Conservation (phyloP, 345 rosid species). For the Populus pruinosa region DNA sequence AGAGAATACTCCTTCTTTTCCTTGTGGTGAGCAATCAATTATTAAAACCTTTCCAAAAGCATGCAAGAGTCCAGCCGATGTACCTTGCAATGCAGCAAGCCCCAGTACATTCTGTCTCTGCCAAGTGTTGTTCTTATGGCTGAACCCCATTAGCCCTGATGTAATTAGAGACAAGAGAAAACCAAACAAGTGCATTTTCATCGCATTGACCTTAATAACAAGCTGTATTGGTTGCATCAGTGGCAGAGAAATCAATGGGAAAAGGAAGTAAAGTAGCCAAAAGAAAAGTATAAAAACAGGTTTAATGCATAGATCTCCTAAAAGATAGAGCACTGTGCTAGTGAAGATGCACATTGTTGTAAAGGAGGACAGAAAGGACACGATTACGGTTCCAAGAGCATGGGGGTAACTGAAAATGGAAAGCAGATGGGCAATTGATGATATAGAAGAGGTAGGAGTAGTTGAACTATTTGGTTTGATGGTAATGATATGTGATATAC, state of each 20-base stretch:
- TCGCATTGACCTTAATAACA: slow-evolving; percentile 31
- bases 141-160: slow-evolving; percentile 38
- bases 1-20: slow-evolving; percentile 53
- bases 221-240: slow-evolving; percentile 45
- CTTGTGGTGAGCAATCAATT: slow-evolving; percentile 47
- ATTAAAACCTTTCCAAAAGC: slow-evolving; percentile 47
- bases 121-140: slow-evolving; percentile 39
- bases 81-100: slow-evolving; percentile 52
- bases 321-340: slow-evolving; percentile 33
- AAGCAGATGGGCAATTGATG: slow-evolving; percentile 25
- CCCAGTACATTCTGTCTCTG: slow-evolving; percentile 27
- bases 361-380: slow-evolving; percentile 44
- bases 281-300: slow-evolving; percentile 37
- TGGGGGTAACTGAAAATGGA: slow-evolving; percentile 45
- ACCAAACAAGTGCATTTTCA: slow-evolving; percentile 54
- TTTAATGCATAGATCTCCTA: slow-evolving; percentile 47
- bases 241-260: slow-evolving; percentile 45
- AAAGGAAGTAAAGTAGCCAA: slow-evolving; percentile 50
- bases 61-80: slow-evolving; percentile 44
- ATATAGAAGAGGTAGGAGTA: neutral
- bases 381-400: slow-evolving; percentile 39
- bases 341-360: slow-evolving; percentile 60
- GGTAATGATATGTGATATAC: slow-evolving; percentile 27
- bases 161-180: slow-evolving; percentile 42
- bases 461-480: slow-evolving; percentile 20